Percentiles rank a stretch among this genome's conserved stretches.
Conservation (phyloP, 2,329 filamentous ascomycete species). For the Knoxdaviesia proteae region DNA sequence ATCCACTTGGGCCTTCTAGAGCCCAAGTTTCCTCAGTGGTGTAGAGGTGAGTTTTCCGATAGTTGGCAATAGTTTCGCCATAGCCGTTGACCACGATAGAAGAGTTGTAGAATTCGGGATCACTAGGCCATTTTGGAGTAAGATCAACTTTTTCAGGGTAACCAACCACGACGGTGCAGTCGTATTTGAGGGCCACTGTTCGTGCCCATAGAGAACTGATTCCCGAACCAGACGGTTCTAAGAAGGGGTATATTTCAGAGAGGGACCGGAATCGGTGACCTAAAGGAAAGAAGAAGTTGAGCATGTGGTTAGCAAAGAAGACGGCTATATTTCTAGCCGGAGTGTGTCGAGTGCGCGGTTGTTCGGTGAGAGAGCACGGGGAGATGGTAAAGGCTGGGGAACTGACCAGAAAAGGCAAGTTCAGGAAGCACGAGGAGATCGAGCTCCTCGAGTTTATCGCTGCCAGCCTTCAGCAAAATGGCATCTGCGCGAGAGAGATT, state of each 20-base stretch:
- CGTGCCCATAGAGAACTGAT: slow-evolving; percentile 45
- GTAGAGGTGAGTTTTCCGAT: slow-evolving; percentile 34
- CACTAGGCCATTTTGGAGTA: not conserved
- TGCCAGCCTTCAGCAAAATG: slow-evolving; percentile 28
- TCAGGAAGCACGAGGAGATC: slow-evolving; percentile 50
- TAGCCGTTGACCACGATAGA: slow-evolving; percentile 25
- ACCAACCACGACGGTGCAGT: slow-evolving; percentile 42
- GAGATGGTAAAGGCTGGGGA: too few relatives aligned
- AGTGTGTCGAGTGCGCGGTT: too few relatives aligned
- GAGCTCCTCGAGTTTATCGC: slow-evolving; percentile 16
- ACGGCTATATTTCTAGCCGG: too few relatives aligned
- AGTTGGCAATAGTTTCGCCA: slow-evolving; percentile 29
- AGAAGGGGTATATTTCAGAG: slow-evolving; percentile 36
- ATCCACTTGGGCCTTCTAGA: slow-evolving; percentile 27
- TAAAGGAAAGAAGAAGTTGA: slow-evolving; percentile 15
- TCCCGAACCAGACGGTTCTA: slow-evolving; percentile 40
- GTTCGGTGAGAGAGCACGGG: too few relatives aligned
- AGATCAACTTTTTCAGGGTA: slow-evolving; percentile 37
- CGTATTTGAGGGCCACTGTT: slow-evolving; percentile 33
- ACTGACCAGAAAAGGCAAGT: slow-evolving; percentile 35
- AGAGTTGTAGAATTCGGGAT: slow-evolving; percentile 20
- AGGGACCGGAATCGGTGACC: slow-evolving; percentile 51
- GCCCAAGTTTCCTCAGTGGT: slow-evolving; percentile 43
- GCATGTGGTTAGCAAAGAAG: slow-evolving; percentile 11
- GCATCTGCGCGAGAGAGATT: slow-evolving; percentile 48